Conservation (phyloP, 805 yeast species). For the Barnettozyma botsteinii region DNA sequence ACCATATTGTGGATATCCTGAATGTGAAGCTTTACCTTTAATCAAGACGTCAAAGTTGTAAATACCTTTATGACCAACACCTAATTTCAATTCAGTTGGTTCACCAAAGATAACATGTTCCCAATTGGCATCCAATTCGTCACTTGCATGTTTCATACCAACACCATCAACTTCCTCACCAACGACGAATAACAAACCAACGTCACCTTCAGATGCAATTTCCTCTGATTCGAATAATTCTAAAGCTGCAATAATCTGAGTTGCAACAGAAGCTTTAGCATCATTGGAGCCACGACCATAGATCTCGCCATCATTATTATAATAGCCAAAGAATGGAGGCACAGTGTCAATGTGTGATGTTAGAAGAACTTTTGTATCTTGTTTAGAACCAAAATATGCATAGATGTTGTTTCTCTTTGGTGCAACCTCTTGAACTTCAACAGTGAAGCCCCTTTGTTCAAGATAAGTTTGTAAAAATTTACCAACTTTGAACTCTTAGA, state of each 20-base stretch:
- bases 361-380: constrained; percentile 41
- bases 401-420: constrained; percentile 43
- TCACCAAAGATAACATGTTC: constrained; percentile 65
- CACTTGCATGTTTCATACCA: constrained; percentile 50
- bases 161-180: constrained; percentile 65
- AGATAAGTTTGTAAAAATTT: constrained; percentile 15
- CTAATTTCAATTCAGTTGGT: constrained; percentile 65
- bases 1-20: constrained; percentile 68
- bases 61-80: constrained; percentile 65
- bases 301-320: constrained; percentile 39
- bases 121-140: constrained; percentile 39
- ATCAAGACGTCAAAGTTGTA: constrained; percentile 37
- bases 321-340: constrained; percentile 57
- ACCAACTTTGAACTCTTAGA: constrained; percentile 17
- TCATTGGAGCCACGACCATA: constrained; percentile 66
- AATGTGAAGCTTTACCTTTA: constrained; percentile 57
- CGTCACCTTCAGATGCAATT: constrained; percentile 44
- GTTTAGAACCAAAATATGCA: constrained; percentile 39
- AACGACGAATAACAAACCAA: constrained; percentile 56
- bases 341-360: constrained; percentile 71
- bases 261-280: constrained; percentile 66
- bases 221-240: constrained; percentile 35
- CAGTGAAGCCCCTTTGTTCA: constrained; percentile 40
- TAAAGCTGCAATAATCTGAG: constrained; percentile 52
- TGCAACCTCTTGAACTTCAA: constrained; percentile 37